Evolutionary conservation across 768 basidiomycete species (phyloP), one percentile per base, ranked within the genome.

Genomic region (Lentinula lateritia): DNA sequence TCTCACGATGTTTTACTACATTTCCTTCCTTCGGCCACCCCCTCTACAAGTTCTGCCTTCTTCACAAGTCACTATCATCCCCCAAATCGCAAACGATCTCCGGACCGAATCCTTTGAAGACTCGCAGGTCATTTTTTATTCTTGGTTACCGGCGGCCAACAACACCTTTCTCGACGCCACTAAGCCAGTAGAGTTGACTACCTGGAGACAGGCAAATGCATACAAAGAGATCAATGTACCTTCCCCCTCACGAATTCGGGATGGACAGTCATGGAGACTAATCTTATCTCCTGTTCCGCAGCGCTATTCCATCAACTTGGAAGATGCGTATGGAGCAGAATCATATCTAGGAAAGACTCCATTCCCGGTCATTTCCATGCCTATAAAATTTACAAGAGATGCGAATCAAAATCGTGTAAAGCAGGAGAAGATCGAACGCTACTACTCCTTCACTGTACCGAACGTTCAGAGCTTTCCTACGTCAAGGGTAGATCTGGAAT

Each of bases 1-100:
- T 32, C 10, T 34, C 45, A 59, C 46, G 18, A 93, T 94, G 93
- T 93, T 89, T 75, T 91, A 80, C 78, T 96, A 95, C 74, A 71
- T 95, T 45, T 95, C 91, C 32, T 95, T 95, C 71, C 84, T 95
- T 15, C 88, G 92, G 50, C 92, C 94, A 10, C 95, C 93, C 3
- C 91, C 93, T 3, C 66, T 75, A 3, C 80, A 81, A 54, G 76
- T 78, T 0, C 69, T 77, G 6, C 74, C 79, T 1, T 71, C 75
- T 9, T 74, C 74, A 0, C 66, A 76, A 10, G 73, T 95, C 54
- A 72, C 76, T 12, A 82, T 95, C 56, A 92, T 87, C 2, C 92
- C 92, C 0, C 93, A 95, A 71, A 84, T 97, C 62, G 85, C 88
- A 35, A 96, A 97, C 71, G 95, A 96, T 66, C 81, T 96, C 23